These are phyloP conservation scores for Cyclanthera cordifolia DNA, from an alignment of 306 rosid species.

Conservation along the genomic window DNA sequence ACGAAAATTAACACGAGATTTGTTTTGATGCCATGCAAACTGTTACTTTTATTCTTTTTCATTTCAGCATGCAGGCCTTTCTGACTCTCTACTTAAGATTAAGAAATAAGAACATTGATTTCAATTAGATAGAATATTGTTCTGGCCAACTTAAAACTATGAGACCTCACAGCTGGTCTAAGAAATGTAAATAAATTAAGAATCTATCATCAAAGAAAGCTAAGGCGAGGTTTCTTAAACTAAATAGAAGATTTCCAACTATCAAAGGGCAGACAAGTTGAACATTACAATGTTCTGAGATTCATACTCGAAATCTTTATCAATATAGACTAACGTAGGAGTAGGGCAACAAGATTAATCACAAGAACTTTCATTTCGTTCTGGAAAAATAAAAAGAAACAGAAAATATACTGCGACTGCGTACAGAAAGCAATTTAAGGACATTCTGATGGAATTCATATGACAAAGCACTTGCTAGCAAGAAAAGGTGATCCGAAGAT, in stretches of 20 bases:
- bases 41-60: no score
- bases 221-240: background rate
- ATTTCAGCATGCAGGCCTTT: background rate
- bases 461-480: background rate
- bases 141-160: background rate
- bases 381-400: background rate
- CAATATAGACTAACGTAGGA: background rate
- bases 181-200: background rate
- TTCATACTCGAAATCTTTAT: background rate
- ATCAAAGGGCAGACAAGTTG: background rate
- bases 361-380: background rate
- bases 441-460: background rate
- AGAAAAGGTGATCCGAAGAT: background rate
- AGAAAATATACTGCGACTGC: background rate
- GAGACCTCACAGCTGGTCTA: background rate
- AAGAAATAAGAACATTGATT: background rate
- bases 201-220: background rate
- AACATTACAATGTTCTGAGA: background rate
- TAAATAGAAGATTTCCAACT: background rate
- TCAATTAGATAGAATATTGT: background rate
- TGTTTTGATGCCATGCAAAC: background rate
- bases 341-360: background rate
- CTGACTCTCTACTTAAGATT: background rate
- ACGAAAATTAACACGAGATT: background rate
- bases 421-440: background rate